Percentiles rank a stretch among this genome's conserved stretches.
Conservation (phyloP, 2,329 filamentous ascomycete genomes). For the Talaromyces sp. region DNA sequence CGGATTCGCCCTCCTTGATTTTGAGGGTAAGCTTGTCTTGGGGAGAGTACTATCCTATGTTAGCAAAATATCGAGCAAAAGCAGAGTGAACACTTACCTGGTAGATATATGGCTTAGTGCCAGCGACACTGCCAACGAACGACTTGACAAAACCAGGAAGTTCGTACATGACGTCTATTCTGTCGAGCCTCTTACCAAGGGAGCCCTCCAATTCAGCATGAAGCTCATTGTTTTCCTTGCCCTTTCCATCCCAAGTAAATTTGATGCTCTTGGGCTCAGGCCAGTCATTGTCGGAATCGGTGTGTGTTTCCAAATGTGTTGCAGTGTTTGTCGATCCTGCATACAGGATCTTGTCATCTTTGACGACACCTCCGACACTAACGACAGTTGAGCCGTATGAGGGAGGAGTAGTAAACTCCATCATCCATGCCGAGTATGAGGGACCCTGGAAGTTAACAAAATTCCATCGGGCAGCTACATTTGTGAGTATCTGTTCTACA, state of each 20-base stretch:
- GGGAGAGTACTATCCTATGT: constrained; percentile 61
- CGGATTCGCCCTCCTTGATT: constrained; percentile 77
- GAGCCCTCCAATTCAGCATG: constrained; percentile 65
- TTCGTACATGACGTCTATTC: constrained; percentile 94
- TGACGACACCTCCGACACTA: constrained; percentile 75
- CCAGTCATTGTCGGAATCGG: constrained; percentile 80
- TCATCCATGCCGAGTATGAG: constrained; percentile 80
- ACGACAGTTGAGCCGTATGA: constrained; percentile 87
- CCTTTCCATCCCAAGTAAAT: constrained; percentile 74
- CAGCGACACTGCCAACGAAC: constrained; percentile 81
- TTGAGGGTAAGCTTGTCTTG: constrained; percentile 66
- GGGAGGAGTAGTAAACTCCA: constrained; percentile 92
- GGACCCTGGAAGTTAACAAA: constrained; percentile 89
- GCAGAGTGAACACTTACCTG: constrained; percentile 57
- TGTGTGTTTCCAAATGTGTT: constrained; percentile 64
- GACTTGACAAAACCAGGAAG: constrained; percentile 93
- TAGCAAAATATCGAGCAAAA: background rate
- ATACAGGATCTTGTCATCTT: constrained; percentile 73
- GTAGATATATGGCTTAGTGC: constrained; percentile 97
- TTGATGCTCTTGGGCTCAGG: constrained; percentile 74
- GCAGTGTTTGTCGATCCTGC: constrained; percentile 64
- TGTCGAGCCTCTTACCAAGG: constrained; percentile 68
- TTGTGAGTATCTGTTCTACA: background rate
- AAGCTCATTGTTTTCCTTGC: constrained; percentile 69
- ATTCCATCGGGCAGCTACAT: constrained; percentile 75